Evolutionary conservation across 208 protist genomes (phyloP).

Genomic region (Trypanosoma melophagium): DNA sequence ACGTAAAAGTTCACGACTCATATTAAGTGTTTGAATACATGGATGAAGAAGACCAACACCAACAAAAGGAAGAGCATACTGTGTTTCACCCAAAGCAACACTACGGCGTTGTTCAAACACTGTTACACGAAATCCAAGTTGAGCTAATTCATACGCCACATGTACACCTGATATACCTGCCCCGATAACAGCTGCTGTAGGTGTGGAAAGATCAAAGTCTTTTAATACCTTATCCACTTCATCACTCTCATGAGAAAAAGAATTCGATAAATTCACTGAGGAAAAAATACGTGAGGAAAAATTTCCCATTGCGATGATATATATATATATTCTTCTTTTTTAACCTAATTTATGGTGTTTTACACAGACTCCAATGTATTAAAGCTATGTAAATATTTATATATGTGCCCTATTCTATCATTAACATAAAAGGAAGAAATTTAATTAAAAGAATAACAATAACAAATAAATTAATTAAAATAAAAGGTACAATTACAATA

Average conservation of each 20-base stretch:
- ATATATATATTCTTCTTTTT: neutral
- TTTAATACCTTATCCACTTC: constrained; percentile 28
- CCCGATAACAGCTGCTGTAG: constrained; percentile 77
- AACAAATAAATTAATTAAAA: no score
- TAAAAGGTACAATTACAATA: neutral
- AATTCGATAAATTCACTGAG: neutral
- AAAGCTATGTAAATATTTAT: no score
- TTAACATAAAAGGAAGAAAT: no score
- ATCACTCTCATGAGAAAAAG: neutral
- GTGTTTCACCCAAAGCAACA: constrained; percentile 52
- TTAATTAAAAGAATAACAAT: no score
- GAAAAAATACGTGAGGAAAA: neutral
- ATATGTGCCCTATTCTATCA: no score
- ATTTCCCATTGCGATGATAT: constrained; percentile 10
- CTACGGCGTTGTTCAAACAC: constrained; percentile 74
- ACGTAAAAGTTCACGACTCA: constrained; percentile 45
- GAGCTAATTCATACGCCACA: constrained; percentile 80
- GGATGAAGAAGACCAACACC: constrained; percentile 77
- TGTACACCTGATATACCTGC: constrained; percentile 85
- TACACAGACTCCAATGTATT: no score
- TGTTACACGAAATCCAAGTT: constrained; percentile 78
- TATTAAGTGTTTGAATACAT: constrained; percentile 33
- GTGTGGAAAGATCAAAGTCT: constrained; percentile 41
- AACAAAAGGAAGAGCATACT: constrained; percentile 61
- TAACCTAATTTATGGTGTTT: neutral